Evolutionary conservation across 208 protist genomes (phyloP).

Genomic region (Trypanosomatidae sp.): DNA sequence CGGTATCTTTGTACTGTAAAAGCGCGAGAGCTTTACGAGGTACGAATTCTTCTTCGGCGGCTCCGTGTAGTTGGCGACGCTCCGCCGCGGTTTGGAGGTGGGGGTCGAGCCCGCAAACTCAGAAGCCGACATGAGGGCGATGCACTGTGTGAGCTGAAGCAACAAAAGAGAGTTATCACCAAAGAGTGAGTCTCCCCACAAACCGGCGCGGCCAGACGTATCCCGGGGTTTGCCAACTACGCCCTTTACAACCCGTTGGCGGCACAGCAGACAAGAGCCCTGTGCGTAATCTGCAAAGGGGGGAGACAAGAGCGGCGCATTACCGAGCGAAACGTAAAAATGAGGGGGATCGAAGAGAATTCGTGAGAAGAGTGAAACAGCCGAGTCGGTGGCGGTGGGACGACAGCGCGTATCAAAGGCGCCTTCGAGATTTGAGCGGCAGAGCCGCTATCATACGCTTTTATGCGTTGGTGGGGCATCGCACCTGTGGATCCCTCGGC

Average conservation of each 20-base stretch:
- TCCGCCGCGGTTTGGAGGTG: slow-evolving; percentile 19
- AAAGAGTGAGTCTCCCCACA: background rate
- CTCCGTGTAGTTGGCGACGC: slow-evolving; percentile 74
- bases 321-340: background rate
- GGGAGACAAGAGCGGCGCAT: background rate
- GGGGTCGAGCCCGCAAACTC: background rate
- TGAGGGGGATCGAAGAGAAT: background rate
- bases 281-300: background rate
- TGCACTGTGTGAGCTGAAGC: background rate
- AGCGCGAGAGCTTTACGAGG: slow-evolving; percentile 60
- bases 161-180: background rate
- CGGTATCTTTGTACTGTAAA: slow-evolving; percentile 82
- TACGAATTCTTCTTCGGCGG: slow-evolving; percentile 69
- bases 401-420: background rate
- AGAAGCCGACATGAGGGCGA: slow-evolving; percentile 7
- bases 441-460: background rate
- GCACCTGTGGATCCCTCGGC: background rate
- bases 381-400: background rate
- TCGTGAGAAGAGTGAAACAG: background rate
- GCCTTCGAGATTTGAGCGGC: background rate
- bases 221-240: background rate
- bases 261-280: background rate
- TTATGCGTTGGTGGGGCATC: background rate
- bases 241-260: background rate
- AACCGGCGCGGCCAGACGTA: background rate